Conservation (phyloP, 805 yeast genomes). For the Pichia ethanolica region DNA sequence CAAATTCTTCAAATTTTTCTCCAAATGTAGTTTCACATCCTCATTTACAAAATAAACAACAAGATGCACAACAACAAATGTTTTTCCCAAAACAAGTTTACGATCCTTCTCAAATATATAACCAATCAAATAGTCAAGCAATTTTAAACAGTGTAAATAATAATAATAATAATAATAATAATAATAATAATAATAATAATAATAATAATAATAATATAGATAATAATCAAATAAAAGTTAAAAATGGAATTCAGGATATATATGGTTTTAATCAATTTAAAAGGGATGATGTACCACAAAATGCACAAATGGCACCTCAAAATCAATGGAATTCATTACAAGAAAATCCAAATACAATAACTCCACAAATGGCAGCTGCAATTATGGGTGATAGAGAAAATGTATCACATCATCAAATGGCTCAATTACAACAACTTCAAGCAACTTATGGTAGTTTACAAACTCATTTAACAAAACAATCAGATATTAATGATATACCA, state of each 20-base stretch:
- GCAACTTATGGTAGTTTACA: conserved; percentile 26
- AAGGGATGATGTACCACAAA: background rate
- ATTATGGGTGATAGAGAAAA: conserved; percentile 2
- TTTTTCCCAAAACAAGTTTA: too few species aligned
- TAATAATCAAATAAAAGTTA: background rate
- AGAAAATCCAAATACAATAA: background rate
- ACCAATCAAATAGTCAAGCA: too few species aligned
- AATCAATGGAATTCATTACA: background rate
- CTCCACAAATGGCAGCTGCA: conserved; percentile 18
- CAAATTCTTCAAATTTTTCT: too few species aligned
- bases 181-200: too few species aligned
- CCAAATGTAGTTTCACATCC: too few species aligned
- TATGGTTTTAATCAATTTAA: background rate
- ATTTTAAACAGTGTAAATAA: too few species aligned
- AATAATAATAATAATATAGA: too few species aligned
- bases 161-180: too few species aligned
- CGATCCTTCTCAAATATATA: too few species aligned
- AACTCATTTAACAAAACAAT: conserved; percentile 17
- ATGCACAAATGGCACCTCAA: background rate
- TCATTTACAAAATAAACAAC: too few species aligned
- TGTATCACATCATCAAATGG: conserved; percentile 8
- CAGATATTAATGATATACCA: background rate
- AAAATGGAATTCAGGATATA: background rate
- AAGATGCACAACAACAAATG: too few species aligned
- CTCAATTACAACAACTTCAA: conserved; percentile 21